Percentiles rank a stretch among this genome's conserved stretches.
These are phyloP conservation scores for Stromatinia cepivora DNA, from an alignment of 2,329 filamentous ascomycete species.

Conservation along the genomic window DNA sequence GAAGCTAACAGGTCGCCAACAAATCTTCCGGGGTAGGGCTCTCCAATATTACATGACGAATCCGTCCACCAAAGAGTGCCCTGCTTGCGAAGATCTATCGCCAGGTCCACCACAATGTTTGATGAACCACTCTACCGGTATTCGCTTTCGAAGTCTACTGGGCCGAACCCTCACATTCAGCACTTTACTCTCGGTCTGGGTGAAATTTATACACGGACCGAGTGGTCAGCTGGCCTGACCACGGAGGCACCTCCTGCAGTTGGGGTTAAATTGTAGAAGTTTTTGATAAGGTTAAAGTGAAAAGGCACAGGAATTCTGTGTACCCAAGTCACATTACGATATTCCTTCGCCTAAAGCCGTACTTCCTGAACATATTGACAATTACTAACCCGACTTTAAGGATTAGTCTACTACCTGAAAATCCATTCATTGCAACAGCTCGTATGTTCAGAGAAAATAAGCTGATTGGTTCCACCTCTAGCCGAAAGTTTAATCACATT, in stretches of 20 bases:
- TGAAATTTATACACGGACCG: slow-evolving; percentile 6
- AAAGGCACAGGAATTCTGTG: not conserved
- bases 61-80: not conserved
- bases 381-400: not conserved
- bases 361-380: not conserved
- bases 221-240: slow-evolving; percentile 3
- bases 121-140: slow-evolving; percentile 3
- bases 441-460: not conserved
- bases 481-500: not conserved
- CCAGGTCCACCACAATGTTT: not conserved
- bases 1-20: not conserved
- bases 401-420: not conserved
- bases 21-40: not conserved
- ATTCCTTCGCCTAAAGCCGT: not conserved
- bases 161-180: not conserved
- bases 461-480: not conserved
- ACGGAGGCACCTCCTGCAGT: slow-evolving; percentile 5
- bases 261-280: not conserved
- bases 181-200: not conserved
- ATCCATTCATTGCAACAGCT: not conserved
- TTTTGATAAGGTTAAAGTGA: not conserved
- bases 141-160: not conserved
- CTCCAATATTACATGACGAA: not conserved
- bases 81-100: slow-evolving; percentile 1
- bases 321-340: not conserved